Percentiles rank a stretch among this genome's conserved stretches.
These are phyloP conservation scores for Hanseniaspora thailandica DNA, from an alignment of 805 yeast genomes.

Conservation along the genomic window DNA sequence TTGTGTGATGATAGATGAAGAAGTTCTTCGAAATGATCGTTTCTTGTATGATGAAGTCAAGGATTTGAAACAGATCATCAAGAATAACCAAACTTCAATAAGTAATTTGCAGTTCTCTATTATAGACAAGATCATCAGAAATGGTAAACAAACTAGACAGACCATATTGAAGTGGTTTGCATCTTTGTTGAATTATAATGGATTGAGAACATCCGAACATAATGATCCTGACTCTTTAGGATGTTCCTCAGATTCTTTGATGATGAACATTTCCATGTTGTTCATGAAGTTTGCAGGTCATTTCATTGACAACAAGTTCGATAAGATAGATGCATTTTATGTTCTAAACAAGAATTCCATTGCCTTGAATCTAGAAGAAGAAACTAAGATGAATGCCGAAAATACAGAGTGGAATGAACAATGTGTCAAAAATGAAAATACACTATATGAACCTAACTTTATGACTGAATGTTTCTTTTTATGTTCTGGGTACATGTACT, in stretches of 20 bases:
- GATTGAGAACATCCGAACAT: conserved; percentile 76
- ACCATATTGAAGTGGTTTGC: conserved; percentile 60
- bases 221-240: conserved; percentile 56
- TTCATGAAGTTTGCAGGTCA: conserved; percentile 70
- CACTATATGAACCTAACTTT: conserved; percentile 45
- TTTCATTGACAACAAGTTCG: conserved; percentile 65
- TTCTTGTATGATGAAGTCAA: conserved; percentile 29
- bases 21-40: conserved; percentile 7
- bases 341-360: conserved; percentile 37
- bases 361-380: conserved; percentile 59
- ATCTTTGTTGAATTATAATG: conserved; percentile 65
- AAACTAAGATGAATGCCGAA: conserved; percentile 72
- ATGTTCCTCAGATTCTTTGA: conserved; percentile 52
- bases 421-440: conserved; percentile 30
- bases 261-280: conserved; percentile 61
- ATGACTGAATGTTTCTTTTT: conserved; percentile 84
- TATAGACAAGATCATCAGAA: conserved; percentile 63
- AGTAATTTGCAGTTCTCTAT: conserved; percentile 57
- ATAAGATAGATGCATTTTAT: conserved; percentile 64
- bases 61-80: conserved; percentile 46
- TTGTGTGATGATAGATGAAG: conserved; percentile 11
- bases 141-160: conserved; percentile 52
- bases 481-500: conserved; percentile 67
- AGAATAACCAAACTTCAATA: conserved; percentile 49
- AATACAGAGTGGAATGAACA: conserved; percentile 44